A percentile compares a stretch with the other conserved stretches of the same genome.
Conservation (phyloP, 495 filamentous ascomycete genomes). For the Hypomontagnella monticulosa region DNA sequence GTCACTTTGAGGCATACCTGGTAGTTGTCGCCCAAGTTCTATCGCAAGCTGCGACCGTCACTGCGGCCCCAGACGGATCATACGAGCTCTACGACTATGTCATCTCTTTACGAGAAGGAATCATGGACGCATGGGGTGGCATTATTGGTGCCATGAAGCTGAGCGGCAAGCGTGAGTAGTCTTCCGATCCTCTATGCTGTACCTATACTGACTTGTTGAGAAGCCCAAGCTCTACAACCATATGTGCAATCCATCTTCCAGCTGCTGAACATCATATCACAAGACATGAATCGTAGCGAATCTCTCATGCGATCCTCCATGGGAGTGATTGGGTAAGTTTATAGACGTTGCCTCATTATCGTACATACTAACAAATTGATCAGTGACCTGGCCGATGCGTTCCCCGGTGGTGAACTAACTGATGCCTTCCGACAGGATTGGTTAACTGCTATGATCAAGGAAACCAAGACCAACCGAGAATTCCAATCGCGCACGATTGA, state of each 20-base stretch:
- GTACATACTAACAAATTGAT: conserved; percentile 50
- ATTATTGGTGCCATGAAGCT: conserved; percentile 92
- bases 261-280: conserved; percentile 81
- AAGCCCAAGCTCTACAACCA: conserved; percentile 74
- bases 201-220: conserved; percentile 34
- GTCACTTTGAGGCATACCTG: conserved; percentile 91
- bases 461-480: conserved; percentile 84
- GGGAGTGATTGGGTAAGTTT: conserved; percentile 90
- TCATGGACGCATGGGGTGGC: conserved; percentile 99
- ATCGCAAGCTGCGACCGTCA: conserved; percentile 87
- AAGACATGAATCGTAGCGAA: conserved; percentile 88
- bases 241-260: conserved; percentile 90
- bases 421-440: conserved; percentile 89
- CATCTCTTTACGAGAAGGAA: conserved; percentile 91
- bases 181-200: neutral
- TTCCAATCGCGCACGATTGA: conserved; percentile 85
- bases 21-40: conserved; percentile 91
- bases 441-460: conserved; percentile 86
- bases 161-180: conserved; percentile 72
- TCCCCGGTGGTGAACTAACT: conserved; percentile 86
- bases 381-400: conserved; percentile 93
- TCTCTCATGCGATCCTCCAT: conserved; percentile 89
- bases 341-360: neutral
- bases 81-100: conserved; percentile 97
- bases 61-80: conserved; percentile 71